These are phyloP conservation scores for Diaporthe citri DNA, from an alignment of 2,329 filamentous ascomycete species.

Conservation along the genomic window DNA sequence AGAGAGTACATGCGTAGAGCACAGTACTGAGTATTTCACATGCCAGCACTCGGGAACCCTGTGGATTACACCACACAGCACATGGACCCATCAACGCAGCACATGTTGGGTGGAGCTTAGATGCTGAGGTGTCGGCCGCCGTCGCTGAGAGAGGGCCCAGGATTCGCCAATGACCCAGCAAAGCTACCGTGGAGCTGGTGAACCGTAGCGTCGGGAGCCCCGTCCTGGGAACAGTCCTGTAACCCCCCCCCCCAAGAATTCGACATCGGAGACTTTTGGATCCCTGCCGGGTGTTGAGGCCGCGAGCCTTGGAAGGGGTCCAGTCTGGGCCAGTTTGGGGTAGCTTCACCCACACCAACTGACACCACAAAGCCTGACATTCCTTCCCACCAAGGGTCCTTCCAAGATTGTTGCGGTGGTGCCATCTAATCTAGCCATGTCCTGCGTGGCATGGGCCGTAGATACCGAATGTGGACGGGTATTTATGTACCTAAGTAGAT, in stretches of 20 bases:
- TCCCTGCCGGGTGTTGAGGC: conserved; percentile 11
- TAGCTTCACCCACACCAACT: conserved; percentile 20
- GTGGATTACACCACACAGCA: background rate
- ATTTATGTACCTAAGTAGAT: background rate
- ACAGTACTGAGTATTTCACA: background rate
- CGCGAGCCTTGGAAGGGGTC: conserved; percentile 16
- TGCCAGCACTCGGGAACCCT: background rate
- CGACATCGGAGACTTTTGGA: conserved; percentile 16
- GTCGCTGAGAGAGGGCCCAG: background rate
- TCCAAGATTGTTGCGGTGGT: conserved; percentile 8
- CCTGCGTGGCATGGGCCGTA: background rate
- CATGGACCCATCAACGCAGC: background rate
- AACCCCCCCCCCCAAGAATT: background rate
- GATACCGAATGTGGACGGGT: background rate
- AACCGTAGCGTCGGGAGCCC: conserved; percentile 31
- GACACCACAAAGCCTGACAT: conserved; percentile 14
- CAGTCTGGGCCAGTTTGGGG: conserved; percentile 7
- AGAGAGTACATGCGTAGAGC: too few relatives aligned
- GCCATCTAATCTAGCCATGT: conserved; percentile 10
- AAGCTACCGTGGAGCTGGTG: background rate
- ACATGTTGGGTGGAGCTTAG: background rate
- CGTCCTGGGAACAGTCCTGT: conserved; percentile 17
- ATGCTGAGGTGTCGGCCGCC: background rate
- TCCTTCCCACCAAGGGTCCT: conserved; percentile 12
- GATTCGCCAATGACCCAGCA: background rate